A percentile compares a stretch with the other conserved stretches of the same genome.
phyloP scores from a whole-genome alignment of 495 filamentous ascomycete species.

The Talaromyces liani region DNA sequence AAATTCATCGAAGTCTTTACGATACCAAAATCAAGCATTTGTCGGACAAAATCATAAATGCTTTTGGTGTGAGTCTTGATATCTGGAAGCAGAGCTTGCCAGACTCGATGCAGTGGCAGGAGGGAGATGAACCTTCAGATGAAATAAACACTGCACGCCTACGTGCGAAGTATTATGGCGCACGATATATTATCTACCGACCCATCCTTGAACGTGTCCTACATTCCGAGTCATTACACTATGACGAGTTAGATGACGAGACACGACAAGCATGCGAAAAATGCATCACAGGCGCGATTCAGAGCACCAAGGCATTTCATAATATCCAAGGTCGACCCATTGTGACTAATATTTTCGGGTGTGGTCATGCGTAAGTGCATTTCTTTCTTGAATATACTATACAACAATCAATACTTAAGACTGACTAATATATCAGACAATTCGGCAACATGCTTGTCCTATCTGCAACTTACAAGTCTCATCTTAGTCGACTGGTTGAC shows the following conservation, averaged over 20 bases:
- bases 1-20: constrained; percentile 74
- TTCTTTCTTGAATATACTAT: too few species aligned
- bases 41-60: constrained; percentile 29
- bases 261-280: constrained; percentile 43
- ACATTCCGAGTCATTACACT: constrained; percentile 27
- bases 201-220: constrained; percentile 68
- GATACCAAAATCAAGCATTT: constrained; percentile 25
- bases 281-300: constrained; percentile 66
- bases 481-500: constrained; percentile 45
- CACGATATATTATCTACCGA: constrained; percentile 79
- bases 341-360: constrained; percentile 91
- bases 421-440: constrained; percentile 53
- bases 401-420: not conserved
- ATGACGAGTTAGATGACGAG: constrained; percentile 13
- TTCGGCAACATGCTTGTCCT: constrained; percentile 93
- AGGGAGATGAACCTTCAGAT: constrained; percentile 54
- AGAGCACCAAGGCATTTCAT: constrained; percentile 83
- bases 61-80: constrained; percentile 41
- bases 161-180: constrained; percentile 91
- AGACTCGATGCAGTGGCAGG: constrained; percentile 52
- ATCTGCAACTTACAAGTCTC: constrained; percentile 63
- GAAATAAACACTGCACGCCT: constrained; percentile 82
- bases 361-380: constrained; percentile 86
- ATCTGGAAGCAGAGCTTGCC: constrained; percentile 40
- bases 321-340: constrained; percentile 60